Conservation (phyloP, 208 protist genomes). For the Trypanosomatidae sp. region DNA sequence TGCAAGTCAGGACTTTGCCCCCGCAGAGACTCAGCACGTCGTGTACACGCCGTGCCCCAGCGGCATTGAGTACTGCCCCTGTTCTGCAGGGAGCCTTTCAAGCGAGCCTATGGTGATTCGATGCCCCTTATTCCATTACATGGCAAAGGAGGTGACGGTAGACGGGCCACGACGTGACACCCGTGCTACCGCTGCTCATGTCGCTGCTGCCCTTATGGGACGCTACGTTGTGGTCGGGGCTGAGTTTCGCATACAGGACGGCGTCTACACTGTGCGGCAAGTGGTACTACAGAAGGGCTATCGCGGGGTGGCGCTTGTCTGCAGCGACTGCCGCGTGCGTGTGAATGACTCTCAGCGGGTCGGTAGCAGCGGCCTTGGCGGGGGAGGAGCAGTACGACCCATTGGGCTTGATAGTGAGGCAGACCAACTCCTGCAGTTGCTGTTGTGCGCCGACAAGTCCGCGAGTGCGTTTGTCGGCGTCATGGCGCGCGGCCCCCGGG, state of each 20-base stretch:
- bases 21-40: slow-evolving; percentile 35
- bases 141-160: slow-evolving; percentile 26
- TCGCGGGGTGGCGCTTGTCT: slow-evolving; percentile 55
- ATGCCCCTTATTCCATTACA: slow-evolving; percentile 21
- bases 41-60: not conserved
- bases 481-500: slow-evolving; percentile 42
- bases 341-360: slow-evolving; percentile 40
- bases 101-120: slow-evolving; percentile 15
- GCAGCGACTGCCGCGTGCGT: slow-evolving; percentile 42
- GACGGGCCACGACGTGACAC: slow-evolving; percentile 16
- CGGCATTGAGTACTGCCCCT: slow-evolving; percentile 12
- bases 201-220: slow-evolving; percentile 51
- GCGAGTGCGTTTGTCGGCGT: slow-evolving; percentile 40
- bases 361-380: not conserved
- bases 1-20: slow-evolving; percentile 50
- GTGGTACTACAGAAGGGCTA: slow-evolving; percentile 48
- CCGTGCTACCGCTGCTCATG: slow-evolving; percentile 28
- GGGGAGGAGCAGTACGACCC: slow-evolving; percentile 4
- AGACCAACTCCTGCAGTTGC: slow-evolving; percentile 22
- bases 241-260: slow-evolving; percentile 32
- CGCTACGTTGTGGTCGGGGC: slow-evolving; percentile 52
- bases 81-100: not conserved
- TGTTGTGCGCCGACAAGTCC: slow-evolving; percentile 24
- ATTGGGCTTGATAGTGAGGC: slow-evolving; percentile 43
- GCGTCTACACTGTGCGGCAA: slow-evolving; percentile 46